Evolutionary conservation across 176 grass and related monocot species (phyloP), one percentile per base, ranked within the genome.

Genomic region (Raddia distichophylla): DNA sequence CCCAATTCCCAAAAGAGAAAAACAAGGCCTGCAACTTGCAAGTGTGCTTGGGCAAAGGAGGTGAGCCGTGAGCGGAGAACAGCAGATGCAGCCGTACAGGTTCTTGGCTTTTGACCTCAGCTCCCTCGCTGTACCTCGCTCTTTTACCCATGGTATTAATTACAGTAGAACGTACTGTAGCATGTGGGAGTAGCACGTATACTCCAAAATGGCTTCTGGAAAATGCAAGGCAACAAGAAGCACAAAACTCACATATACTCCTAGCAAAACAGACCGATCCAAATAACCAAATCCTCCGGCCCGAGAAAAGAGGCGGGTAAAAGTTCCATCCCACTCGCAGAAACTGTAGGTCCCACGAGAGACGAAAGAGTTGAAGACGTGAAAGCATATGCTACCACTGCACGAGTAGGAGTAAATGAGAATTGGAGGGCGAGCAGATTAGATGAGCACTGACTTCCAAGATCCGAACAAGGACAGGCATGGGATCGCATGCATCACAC

Each of bases 401-500:
- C 37, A 40, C 37, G 2, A 5, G 37, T 40, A 5, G 37, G 57
- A 5, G 57, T 22, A 5, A 22, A 27, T 5, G 19, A 60, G 11
- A 32, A 63, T 34, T 14, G 60, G 10, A 17, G 4, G 51, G 12
- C 18, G 3, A 74, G 52, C 40, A 13, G 59, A 49, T 52, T 27
- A 52, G 43, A 4, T n/a, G 71, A 60, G 73, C 22, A 49, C 75
- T 35, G 62, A 58, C 17, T 80, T 64, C 19, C 49, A 53, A 73
- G 76, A 80, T 74, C 40, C 8, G 40, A 20, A 19, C 53, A 55
- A 37, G 34, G 40, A 37, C 49, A 84, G 14, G 66, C 27, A 62
- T 69, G 46, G 54, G 16, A 40, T 76, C 64, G 51, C 59, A 45
- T 76, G 51, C 59, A 53, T 76, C 75, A 12, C 69, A 64, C 18